These are phyloP conservation scores for Penicillium fimorum DNA, from an alignment of 495 filamentous ascomycete species.

Conservation along the genomic window DNA sequence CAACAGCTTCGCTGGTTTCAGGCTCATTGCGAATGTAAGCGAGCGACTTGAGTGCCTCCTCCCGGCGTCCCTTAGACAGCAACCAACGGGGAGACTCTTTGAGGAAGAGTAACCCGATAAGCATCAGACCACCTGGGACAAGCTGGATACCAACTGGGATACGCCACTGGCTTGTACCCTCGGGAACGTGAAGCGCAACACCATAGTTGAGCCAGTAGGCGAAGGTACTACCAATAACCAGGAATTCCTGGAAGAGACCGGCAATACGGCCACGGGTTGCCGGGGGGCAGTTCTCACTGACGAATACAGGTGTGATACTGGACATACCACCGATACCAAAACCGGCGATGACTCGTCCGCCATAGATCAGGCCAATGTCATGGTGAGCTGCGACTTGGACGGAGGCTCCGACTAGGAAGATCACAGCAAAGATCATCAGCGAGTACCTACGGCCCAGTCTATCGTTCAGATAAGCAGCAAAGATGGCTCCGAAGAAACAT, in stretches of 20 bases:
- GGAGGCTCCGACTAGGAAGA: conserved; percentile 66
- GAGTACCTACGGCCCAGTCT: conserved; percentile 58
- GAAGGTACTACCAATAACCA: conserved; percentile 33
- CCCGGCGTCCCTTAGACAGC: conserved; percentile 42
- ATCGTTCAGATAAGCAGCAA: conserved; percentile 57
- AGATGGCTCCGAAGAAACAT: conserved; percentile 65
- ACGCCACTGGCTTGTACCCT: conserved; percentile 49
- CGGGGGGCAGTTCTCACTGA: conserved; percentile 47
- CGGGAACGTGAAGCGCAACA: conserved; percentile 42
- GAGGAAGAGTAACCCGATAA: conserved; percentile 50
- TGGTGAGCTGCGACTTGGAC: conserved; percentile 53
- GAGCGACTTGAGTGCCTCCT: conserved; percentile 45
- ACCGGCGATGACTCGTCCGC: conserved; percentile 43
- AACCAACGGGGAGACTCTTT: conserved; percentile 59
- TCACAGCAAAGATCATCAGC: conserved; percentile 50
- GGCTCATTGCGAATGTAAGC: conserved; percentile 46
- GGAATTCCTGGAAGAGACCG: conserved; percentile 32
- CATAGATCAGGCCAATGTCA: conserved; percentile 38
- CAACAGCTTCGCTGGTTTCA: conserved; percentile 35
- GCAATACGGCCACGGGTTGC: conserved; percentile 47
- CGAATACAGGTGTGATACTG: conserved; percentile 49
- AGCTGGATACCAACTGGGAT: conserved; percentile 55
- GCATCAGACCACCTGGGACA: conserved; percentile 50
- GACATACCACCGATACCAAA: conserved; percentile 47
- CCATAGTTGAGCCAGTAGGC: conserved; percentile 54